Percentiles rank a stretch among this genome's conserved stretches.
Evolutionary conservation across 2,329 filamentous ascomycete genomes (phyloP).

Genomic region (Huntiella savannae): DNA sequence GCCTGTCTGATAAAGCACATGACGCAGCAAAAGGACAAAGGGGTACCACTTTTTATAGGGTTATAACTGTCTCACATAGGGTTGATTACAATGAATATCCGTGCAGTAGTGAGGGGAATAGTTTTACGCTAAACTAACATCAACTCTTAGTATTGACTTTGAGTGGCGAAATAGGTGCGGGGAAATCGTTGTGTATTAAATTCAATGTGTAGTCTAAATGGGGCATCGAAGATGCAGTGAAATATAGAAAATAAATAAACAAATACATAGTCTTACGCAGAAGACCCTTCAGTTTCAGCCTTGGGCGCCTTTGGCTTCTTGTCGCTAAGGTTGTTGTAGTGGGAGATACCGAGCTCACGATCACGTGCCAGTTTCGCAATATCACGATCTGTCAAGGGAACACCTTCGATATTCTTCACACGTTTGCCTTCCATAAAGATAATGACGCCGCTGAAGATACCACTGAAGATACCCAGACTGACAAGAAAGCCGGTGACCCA

Average conservation of each 20-base stretch:
- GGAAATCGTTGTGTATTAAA: no score
- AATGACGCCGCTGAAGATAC: slow-evolving; percentile 44
- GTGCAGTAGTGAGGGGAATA: no score
- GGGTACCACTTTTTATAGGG: no score
- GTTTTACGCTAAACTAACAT: no score
- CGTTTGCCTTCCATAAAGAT: slow-evolving; percentile 53
- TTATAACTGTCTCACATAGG: no score
- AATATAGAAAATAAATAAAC: slow-evolving; percentile 2
- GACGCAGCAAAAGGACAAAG: no score
- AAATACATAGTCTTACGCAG: background rate
- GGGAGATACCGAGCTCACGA: slow-evolving; percentile 33
- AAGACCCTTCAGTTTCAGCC: slow-evolving; percentile 13
- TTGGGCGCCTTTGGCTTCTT: slow-evolving; percentile 28
- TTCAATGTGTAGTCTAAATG: no score
- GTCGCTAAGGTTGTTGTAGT: slow-evolving; percentile 38
- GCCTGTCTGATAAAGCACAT: no score
- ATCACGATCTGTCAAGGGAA: slow-evolving; percentile 40
- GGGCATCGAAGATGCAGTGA: background rate
- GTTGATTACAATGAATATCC: no score
- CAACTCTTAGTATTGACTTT: no score
- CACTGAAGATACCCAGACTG: slow-evolving; percentile 49
- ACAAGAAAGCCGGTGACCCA: slow-evolving; percentile 72
- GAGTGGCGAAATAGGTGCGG: no score
- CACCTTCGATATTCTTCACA: slow-evolving; percentile 54
- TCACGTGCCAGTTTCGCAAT: slow-evolving; percentile 30